Conservation (phyloP, 106 monocot species). For the Agapanthus africanus region DNA sequence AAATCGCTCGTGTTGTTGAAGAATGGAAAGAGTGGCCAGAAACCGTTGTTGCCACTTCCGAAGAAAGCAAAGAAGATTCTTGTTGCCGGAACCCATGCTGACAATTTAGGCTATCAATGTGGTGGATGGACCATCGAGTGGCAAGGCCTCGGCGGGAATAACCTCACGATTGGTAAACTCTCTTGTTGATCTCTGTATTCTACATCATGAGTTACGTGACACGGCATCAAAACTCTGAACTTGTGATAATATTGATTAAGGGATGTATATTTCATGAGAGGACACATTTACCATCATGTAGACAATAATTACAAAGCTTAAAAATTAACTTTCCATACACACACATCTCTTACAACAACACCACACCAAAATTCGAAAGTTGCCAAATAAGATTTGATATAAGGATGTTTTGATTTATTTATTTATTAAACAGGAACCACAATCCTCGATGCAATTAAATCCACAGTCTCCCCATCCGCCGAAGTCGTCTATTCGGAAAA, state of each 20-base stretch:
- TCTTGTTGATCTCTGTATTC: too few relatives aligned
- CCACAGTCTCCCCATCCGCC: conserved; percentile 35
- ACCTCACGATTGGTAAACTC: conserved; percentile 28
- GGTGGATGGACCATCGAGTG: conserved; percentile 57
- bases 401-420: too few relatives aligned
- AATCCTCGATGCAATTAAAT: conserved; percentile 37
- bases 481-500: conserved; percentile 37
- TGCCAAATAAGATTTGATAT: too few relatives aligned
- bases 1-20: conserved; percentile 56
- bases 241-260: too few relatives aligned
- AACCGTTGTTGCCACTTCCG: conserved; percentile 42
- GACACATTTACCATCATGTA: too few relatives aligned
- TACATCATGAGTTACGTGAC: too few relatives aligned
- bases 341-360: too few relatives aligned
- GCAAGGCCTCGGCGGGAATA: conserved; percentile 54
- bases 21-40: conserved; percentile 26
- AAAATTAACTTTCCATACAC: not conserved
- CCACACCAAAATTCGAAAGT: too few relatives aligned
- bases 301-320: too few relatives aligned
- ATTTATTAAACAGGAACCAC: too few relatives aligned
- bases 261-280: too few relatives aligned
- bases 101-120: conserved; percentile 54
- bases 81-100: conserved; percentile 47
- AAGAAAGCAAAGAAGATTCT: conserved; percentile 47
- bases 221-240: too few relatives aligned